These are phyloP conservation scores for Fusarium tupiense DNA, from an alignment of 2,329 filamentous ascomycete species.

Conservation along the genomic window DNA sequence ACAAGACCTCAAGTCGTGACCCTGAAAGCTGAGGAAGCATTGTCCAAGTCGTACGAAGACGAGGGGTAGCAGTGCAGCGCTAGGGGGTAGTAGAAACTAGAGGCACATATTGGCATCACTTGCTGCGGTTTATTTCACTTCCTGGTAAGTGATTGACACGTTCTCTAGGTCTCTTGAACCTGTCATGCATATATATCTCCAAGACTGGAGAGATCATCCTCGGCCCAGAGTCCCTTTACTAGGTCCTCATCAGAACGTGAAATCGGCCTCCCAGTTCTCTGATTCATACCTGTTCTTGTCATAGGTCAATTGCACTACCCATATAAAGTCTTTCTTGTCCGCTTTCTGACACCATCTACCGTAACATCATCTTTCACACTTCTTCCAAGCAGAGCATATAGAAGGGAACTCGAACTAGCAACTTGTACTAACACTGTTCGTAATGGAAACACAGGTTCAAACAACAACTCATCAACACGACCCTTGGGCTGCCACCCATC, in stretches of 20 bases:
- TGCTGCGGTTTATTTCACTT: conserved; percentile 31
- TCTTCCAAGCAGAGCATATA: not conserved
- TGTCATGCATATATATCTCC: conserved; percentile 17
- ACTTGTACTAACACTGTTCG: conserved; percentile 30
- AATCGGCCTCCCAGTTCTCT: conserved; percentile 16
- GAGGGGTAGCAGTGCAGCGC: conserved; percentile 17
- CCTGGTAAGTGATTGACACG: conserved; percentile 32
- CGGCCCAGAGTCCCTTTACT: not conserved
- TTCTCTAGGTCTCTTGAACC: not conserved
- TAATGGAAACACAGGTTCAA: conserved; percentile 42
- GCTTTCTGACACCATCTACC: not conserved
- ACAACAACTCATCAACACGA: conserved; percentile 15
- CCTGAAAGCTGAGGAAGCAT: conserved; percentile 12
- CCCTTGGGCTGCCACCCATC: conserved; percentile 39
- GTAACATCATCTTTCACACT: not conserved
- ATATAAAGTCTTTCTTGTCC: not conserved
- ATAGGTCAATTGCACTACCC: conserved; percentile 4
- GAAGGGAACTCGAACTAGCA: not conserved
- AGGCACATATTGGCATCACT: conserved; percentile 27
- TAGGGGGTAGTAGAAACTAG: conserved; percentile 20
- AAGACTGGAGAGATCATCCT: conserved; percentile 16
- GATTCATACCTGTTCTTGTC: conserved; percentile 11
- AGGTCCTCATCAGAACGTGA: not conserved
- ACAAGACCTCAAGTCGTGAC: conserved; percentile 16
- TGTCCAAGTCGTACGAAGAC: conserved; percentile 21